These are phyloP conservation scores for Prototheca cutis DNA, from an alignment of 163 green algal species.

Conservation along the genomic window DNA sequence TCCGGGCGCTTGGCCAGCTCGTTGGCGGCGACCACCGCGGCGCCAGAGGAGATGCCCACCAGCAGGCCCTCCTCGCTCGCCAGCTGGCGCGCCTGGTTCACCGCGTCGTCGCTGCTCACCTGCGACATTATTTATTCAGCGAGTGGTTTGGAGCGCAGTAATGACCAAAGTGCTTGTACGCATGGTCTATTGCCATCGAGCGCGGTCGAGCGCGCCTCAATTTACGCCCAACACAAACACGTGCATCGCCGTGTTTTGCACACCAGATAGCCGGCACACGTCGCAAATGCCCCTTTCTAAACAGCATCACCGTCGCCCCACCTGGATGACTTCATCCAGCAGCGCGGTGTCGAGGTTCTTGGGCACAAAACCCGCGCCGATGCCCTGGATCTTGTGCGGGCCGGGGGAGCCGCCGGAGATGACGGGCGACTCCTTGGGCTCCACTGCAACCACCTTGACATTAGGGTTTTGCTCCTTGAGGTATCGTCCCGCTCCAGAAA, in stretches of 20 bases:
- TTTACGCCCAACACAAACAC: not conserved
- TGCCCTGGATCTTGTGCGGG: constrained; percentile 98
- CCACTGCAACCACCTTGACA: constrained; percentile 87
- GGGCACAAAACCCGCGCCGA: constrained; percentile 93
- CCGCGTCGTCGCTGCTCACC: constrained; percentile 76
- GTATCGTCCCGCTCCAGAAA: constrained; percentile 81
- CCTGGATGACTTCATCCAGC: constrained; percentile 80
- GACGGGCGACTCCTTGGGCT: constrained; percentile 86
- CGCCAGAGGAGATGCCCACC: constrained; percentile 89
- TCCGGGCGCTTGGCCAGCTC: constrained; percentile 78
- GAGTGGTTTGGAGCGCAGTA: too few relatives aligned
- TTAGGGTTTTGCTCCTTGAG: constrained; percentile 89
- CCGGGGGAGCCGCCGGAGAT: constrained; percentile 84
- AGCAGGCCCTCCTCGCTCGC: constrained; percentile 89
- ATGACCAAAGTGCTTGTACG: too few relatives aligned
- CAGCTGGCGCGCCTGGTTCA: constrained; percentile 82
- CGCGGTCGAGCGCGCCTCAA: too few relatives aligned
- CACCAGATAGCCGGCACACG: too few relatives aligned
- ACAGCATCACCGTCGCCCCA: constrained; percentile 12
- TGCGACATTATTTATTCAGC: too few relatives aligned
- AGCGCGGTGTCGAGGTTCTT: constrained; percentile 79
- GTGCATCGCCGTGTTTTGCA: too few relatives aligned
- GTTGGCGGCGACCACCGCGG: constrained; percentile 67
- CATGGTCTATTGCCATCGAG: too few relatives aligned
- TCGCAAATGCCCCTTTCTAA: too few relatives aligned